phyloP scores from a whole-genome alignment of 768 basidiomycete genomes.

The Amanita pallidorosea region DNA sequence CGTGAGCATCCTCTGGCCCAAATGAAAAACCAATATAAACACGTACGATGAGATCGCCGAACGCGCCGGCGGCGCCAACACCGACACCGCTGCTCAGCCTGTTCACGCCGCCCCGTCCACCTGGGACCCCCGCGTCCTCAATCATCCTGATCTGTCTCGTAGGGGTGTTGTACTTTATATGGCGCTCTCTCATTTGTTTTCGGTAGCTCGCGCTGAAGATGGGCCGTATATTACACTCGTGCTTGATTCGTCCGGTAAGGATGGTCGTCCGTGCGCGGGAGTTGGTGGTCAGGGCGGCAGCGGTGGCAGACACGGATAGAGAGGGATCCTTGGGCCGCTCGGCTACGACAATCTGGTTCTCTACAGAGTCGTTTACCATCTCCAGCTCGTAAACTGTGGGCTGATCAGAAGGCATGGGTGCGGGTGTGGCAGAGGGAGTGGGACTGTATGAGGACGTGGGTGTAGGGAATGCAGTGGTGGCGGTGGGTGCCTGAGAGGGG shows the following conservation, averaged over 20 bases:
- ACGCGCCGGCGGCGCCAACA: constrained; percentile 43
- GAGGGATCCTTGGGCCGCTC: constrained; percentile 64
- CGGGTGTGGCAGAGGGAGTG: constrained; percentile 15
- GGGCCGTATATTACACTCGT: constrained; percentile 68
- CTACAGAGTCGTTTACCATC: constrained; percentile 76
- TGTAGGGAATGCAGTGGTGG: too few species aligned
- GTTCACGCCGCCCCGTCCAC: constrained; percentile 66
- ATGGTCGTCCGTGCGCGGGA: constrained; percentile 67
- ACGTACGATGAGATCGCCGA: constrained; percentile 59
- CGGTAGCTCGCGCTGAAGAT: constrained; percentile 58
- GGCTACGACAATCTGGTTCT: constrained; percentile 80
- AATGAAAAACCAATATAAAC: background rate
- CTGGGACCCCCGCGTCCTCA: constrained; percentile 57
- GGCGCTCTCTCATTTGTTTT: constrained; percentile 61
- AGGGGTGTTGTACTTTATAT: constrained; percentile 56
- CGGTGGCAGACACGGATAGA: constrained; percentile 21
- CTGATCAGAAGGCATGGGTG: constrained; percentile 10
- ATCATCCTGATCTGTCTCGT: constrained; percentile 60
- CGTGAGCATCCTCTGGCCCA: background rate
- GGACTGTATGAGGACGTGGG: constrained; percentile 19
- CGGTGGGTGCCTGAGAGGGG: too few species aligned
- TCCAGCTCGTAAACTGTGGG: constrained; percentile 79
- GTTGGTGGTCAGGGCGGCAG: constrained; percentile 31
- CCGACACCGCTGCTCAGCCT: constrained; percentile 69
- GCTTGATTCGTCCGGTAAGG: constrained; percentile 70